Percentiles rank a stretch among this genome's conserved stretches.
phyloP scores from a whole-genome alignment of 78 protist species.

The Dictyostelium intermedium region DNA sequence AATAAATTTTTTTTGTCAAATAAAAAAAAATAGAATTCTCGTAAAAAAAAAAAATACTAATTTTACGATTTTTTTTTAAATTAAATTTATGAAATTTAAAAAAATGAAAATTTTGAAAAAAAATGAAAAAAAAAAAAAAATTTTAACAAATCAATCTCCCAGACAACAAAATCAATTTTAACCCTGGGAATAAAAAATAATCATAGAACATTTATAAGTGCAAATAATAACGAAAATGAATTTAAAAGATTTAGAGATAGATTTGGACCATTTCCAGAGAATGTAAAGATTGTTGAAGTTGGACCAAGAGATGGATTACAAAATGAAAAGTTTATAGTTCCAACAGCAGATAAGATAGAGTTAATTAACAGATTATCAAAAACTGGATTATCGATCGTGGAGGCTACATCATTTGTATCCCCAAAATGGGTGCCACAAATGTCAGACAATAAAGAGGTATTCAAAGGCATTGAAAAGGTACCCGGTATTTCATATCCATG shows the following conservation, averaged over 20 bases:
- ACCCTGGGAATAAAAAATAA: neutral
- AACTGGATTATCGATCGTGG: constrained; percentile 85
- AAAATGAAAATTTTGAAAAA: no score
- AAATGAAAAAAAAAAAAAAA: no score
- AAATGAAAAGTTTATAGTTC: constrained; percentile 87
- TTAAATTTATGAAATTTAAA: neutral
- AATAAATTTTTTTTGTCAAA: no score
- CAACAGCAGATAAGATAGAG: constrained; percentile 83
- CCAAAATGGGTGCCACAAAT: constrained; percentile 95
- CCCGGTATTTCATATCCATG: constrained; percentile 88
- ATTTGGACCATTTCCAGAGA: constrained; percentile 84
- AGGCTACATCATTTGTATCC: constrained; percentile 92
- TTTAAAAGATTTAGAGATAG: neutral
- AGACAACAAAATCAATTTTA: neutral
- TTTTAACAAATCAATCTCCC: neutral
- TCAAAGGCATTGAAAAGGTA: neutral
- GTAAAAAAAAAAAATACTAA: neutral
- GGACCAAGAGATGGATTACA: constrained; percentile 97
- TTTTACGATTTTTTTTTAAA: no score
- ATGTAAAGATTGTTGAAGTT: constrained; percentile 94
- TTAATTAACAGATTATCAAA: constrained; percentile 86
- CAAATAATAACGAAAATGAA: neutral
- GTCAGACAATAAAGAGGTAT: constrained; percentile 24
- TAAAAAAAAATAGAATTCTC: no score
- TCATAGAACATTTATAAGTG: constrained; percentile 5